Base-by-base conservation (phyloP, 116 monocot species). In the Phalaenopsis hybrid region DNA sequence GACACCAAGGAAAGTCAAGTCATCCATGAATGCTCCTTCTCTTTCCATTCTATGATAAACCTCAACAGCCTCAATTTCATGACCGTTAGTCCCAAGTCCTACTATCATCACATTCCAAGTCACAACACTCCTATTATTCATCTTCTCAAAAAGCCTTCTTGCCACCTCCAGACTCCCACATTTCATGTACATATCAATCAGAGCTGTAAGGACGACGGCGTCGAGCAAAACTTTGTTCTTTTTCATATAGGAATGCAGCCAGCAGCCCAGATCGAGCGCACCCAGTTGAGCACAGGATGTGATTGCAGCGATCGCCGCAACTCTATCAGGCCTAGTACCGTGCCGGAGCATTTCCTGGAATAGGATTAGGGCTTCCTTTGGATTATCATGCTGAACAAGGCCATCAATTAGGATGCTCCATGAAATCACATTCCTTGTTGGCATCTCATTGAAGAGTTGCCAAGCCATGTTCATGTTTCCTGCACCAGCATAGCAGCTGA, bases 141-240 rank as follows among this genome's bases (percentile, higher is more conserved):
- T 89, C 31, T 59, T 61, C 8, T 86, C 84, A 44, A 91, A 91
- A 0, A 91, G 50, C 49, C 44, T 78, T 57, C 80, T 84, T 5
- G 89, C 89, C 41, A 83, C 28, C 13, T 81, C 81, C 58, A 85
- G 65, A 17, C 80, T 79, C 15, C 91, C 91, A 25, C 91, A 91
- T 81, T 87, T 91, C 87, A 85, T 84, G 84, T 91, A 91, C 91
- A 91, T 91, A 58, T 91, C 89, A 48, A 91, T 51, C 80, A 89
- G 43, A 0, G 91, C 81, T 6, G 91, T 89, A 7, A 80, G 75
- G 11, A 91, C 77, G 4, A 87, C 82, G 33, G 84, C 82, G 78
- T 91, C 87, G 7, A 85, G 68, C 43, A 61, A 20, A 33, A 91
- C 77, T 12, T 72, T 86, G 31, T 77, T 79, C 85, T 80, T 91